Evolutionary conservation across 2,329 filamentous ascomycete species (phyloP).

Genomic region (Dactylellina haptotyla): DNA sequence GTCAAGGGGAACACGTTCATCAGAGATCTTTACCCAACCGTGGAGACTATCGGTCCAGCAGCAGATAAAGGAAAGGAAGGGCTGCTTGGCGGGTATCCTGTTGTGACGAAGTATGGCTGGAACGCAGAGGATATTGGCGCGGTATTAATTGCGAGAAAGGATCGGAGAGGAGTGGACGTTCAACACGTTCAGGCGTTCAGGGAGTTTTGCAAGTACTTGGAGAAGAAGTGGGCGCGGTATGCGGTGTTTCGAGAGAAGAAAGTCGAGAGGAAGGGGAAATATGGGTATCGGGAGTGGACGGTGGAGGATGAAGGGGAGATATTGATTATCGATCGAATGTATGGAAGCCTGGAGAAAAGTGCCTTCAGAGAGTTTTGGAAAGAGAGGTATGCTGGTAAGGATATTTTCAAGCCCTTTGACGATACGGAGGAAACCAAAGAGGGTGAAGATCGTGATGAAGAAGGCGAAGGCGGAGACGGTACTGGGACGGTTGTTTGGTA

Average conservation of each 20-base stretch:
- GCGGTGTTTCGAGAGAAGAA: background rate
- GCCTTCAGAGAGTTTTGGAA: conserved; percentile 37
- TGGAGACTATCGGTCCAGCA: background rate
- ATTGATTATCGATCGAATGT: conserved; percentile 19
- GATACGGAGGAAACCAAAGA: background rate
- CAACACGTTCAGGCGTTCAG: conserved; percentile 12
- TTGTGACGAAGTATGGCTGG: background rate
- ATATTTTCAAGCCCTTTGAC: background rate
- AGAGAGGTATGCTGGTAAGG: background rate
- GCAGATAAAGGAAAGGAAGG: background rate
- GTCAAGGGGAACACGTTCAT: conserved; percentile 4
- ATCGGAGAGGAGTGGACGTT: conserved; percentile 17
- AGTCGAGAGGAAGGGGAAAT: background rate
- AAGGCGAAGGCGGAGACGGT: background rate
- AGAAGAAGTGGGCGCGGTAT: conserved; percentile 11
- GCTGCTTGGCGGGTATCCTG: background rate
- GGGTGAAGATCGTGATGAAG: background rate
- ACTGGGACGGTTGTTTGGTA: background rate
- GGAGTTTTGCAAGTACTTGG: conserved; percentile 1
- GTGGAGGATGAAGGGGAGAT: background rate
- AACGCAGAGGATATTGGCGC: background rate
- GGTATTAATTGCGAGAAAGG: conserved; percentile 25
- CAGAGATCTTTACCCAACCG: conserved; percentile 1
- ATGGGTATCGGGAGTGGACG: background rate
- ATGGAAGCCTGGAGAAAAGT: conserved; percentile 20